Evolutionary conservation across 371 early-diverging fungal genomes (phyloP).

Genomic region (Mucor circinelloides): DNA sequence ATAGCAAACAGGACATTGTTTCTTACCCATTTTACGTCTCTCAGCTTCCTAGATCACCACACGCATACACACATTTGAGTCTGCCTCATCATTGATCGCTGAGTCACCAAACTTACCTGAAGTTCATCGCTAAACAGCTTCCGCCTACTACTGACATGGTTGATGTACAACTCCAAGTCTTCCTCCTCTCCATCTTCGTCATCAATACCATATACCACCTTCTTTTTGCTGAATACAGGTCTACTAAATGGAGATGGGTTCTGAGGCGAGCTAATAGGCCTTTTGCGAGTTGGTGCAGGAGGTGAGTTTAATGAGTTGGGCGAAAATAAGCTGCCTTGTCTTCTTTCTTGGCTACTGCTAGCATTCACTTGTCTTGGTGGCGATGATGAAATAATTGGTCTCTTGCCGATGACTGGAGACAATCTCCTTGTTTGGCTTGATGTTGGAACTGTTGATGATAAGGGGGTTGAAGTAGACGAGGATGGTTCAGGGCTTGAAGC

Average conservation of each 20-base stretch:
- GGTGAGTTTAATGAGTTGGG: not conserved
- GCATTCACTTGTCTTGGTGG: not conserved
- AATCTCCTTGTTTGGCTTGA: not conserved
- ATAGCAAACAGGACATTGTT: slow-evolving; percentile 14
- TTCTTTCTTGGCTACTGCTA: not conserved
- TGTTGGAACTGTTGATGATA: not conserved
- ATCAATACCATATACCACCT: not conserved
- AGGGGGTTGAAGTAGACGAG: not conserved
- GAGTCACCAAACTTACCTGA: not conserved
- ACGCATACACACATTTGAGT: not conserved
- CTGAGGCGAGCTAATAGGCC: not conserved
- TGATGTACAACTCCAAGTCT: not conserved
- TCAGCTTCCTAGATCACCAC: not conserved
- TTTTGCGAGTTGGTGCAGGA: not conserved
- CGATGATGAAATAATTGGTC: not conserved
- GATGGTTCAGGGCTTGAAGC: not conserved
- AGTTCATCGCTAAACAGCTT: not conserved
- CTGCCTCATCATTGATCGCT: not conserved
- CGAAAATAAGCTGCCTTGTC: not conserved
- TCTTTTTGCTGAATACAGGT: not conserved
- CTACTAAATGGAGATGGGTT: not conserved
- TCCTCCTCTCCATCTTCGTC: not conserved
- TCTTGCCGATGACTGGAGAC: not conserved
- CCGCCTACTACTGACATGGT: not conserved
- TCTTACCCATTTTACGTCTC: not conserved